phyloP scores from a whole-genome alignment of 768 basidiomycete species.

The Auricularia cornea region DNA sequence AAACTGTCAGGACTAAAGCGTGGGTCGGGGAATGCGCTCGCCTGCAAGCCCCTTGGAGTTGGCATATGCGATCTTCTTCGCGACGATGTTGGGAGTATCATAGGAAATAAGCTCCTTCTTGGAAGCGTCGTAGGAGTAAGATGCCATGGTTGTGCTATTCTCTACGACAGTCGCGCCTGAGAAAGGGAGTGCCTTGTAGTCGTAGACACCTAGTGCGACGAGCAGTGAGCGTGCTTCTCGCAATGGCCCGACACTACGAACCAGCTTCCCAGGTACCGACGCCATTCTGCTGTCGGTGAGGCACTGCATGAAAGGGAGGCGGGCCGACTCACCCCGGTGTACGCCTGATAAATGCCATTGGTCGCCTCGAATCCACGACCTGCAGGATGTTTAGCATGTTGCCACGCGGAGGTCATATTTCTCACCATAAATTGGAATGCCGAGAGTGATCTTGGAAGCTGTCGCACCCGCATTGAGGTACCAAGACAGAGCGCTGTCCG shows the following conservation, averaged over 20 bases:
- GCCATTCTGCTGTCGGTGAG: slow-evolving; percentile 40
- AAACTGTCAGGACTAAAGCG: neutral
- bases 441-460: slow-evolving; percentile 57
- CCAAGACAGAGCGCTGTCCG: slow-evolving; percentile 55
- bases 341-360: slow-evolving; percentile 54
- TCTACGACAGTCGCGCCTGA: slow-evolving; percentile 43
- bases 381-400: slow-evolving; percentile 44
- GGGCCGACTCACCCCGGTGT: slow-evolving; percentile 57
- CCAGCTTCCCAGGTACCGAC: slow-evolving; percentile 60
- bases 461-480: slow-evolving; percentile 57
- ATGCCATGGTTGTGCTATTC: slow-evolving; percentile 60
- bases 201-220: slow-evolving; percentile 14
- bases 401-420: neutral
- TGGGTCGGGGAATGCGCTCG: neutral
- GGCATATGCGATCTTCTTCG: slow-evolving; percentile 61
- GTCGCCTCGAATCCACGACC: slow-evolving; percentile 73
- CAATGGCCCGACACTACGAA: no score
- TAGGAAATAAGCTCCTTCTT: slow-evolving; percentile 66
- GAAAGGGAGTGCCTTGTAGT: slow-evolving; percentile 37
- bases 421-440: neutral
- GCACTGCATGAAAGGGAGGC: no score
- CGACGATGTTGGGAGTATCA: slow-evolving; percentile 63
- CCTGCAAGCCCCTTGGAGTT: slow-evolving; percentile 43
- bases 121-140: slow-evolving; percentile 65
- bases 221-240: no score